A percentile compares a stretch with the other conserved stretches of the same genome.
Conservation (phyloP, 2,329 filamentous ascomycete species). For the Sporothrix pallida region DNA sequence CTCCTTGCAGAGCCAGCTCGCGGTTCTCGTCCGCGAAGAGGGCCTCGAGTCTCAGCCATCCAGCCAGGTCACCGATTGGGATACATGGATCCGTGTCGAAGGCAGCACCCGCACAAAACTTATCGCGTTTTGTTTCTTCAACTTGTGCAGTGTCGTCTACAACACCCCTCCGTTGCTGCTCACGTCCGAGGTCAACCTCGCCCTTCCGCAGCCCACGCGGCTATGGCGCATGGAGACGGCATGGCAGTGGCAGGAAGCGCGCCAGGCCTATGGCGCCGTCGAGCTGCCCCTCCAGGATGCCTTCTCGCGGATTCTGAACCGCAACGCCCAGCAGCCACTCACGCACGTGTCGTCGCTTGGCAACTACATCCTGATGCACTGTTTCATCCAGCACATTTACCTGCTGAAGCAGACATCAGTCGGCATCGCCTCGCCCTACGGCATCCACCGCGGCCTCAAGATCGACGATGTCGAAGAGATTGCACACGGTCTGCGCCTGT, state of each 20-base stretch:
- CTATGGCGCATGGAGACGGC: constrained; percentile 63
- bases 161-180: constrained; percentile 63
- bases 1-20: constrained; percentile 64
- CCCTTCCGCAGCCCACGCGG: constrained; percentile 59
- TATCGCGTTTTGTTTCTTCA: constrained; percentile 67
- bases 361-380: constrained; percentile 74
- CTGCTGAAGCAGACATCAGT: constrained; percentile 68
- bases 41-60: constrained; percentile 57
- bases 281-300: constrained; percentile 64
- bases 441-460: constrained; percentile 57
- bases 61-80: constrained; percentile 59
- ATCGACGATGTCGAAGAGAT: constrained; percentile 63
- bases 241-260: constrained; percentile 66
- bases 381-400: constrained; percentile 74
- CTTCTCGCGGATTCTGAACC: constrained; percentile 60
- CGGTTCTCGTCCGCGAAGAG: constrained; percentile 64
- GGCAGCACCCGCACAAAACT: constrained; percentile 64
- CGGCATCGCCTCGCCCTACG: constrained; percentile 55
- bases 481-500: constrained; percentile 60
- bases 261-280: constrained; percentile 56
- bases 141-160: constrained; percentile 66
- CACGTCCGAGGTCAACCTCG: constrained; percentile 64
- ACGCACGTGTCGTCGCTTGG: constrained; percentile 64
- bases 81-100: constrained; percentile 64
- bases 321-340: constrained; percentile 55